Conservation (phyloP, 495 filamentous ascomycete genomes). For the Thermothielavioides terrestris region DNA sequence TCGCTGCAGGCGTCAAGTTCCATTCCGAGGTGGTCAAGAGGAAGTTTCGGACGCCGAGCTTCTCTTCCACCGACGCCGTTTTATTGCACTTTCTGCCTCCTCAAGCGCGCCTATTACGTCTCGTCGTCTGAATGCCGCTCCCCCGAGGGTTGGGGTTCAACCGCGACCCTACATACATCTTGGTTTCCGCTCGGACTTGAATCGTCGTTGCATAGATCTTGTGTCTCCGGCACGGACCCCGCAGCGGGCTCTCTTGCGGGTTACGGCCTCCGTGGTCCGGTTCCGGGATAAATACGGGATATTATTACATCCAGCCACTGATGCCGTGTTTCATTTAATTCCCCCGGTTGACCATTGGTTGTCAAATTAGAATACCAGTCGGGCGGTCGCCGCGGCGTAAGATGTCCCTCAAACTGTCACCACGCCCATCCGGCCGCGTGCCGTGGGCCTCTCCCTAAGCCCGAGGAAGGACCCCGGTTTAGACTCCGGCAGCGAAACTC, state of each 20-base stretch:
- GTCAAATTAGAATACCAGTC: neutral
- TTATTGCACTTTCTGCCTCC: no score
- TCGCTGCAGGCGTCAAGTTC: conserved; percentile 9
- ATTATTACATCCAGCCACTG: neutral
- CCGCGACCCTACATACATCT: no score
- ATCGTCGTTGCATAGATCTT: no score
- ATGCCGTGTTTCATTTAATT: neutral
- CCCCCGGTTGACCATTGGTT: neutral
- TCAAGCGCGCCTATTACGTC: no score
- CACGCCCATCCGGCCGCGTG: no score
- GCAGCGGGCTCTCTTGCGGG: no score
- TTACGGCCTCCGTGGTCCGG: neutral
- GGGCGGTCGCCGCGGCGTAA: neutral
- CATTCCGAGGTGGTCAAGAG: conserved; percentile 2
- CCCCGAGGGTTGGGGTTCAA: no score
- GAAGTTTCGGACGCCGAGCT: neutral
- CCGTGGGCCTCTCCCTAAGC: neutral
- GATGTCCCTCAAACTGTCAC: no score
- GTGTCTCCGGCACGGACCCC: no score
- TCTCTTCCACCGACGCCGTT: neutral
- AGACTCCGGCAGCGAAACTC: neutral
- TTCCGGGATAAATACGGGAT: neutral
- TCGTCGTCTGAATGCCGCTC: no score
- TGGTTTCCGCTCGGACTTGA: no score
- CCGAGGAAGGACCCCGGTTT: neutral